These are phyloP conservation scores for Russula brevipes DNA, from an alignment of 768 basidiomycete species.

Conservation along the genomic window DNA sequence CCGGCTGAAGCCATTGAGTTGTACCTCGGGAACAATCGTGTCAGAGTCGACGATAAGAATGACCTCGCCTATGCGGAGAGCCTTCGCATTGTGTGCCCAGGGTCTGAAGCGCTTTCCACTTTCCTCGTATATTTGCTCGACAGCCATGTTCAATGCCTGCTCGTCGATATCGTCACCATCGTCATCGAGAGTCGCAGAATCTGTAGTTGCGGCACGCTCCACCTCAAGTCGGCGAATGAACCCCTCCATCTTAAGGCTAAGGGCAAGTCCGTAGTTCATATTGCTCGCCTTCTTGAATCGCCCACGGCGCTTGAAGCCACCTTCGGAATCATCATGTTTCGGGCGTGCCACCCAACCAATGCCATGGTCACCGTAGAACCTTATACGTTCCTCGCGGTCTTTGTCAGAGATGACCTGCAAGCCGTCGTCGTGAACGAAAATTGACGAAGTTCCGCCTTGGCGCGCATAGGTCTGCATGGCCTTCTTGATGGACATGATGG, in stretches of 20 bases:
- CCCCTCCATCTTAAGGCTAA: conserved; percentile 58
- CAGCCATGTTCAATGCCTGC: conserved; percentile 61
- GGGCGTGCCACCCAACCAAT: conserved; percentile 85
- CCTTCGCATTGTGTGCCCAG: conserved; percentile 72
- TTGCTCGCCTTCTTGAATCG: conserved; percentile 94
- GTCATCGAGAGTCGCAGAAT: conserved; percentile 36
- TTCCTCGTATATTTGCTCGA: conserved; percentile 65
- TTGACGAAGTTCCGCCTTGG: conserved; percentile 78
- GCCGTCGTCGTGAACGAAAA: conserved; percentile 82
- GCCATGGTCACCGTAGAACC: conserved; percentile 70
- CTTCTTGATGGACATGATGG: conserved; percentile 72
- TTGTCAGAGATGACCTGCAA: conserved; percentile 58
- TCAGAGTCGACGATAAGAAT: conserved; percentile 82
- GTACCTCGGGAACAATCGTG: conserved; percentile 68
- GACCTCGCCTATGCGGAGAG: conserved; percentile 71
- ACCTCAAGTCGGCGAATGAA: conserved; percentile 46
- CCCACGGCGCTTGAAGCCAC: conserved; percentile 76
- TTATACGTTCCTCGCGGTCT: conserved; percentile 61
- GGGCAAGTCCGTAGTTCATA: conserved; percentile 77
- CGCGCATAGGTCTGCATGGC: conserved; percentile 89
- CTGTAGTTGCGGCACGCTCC: conserved; percentile 33
- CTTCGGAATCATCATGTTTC: conserved; percentile 51
- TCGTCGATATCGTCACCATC: conserved; percentile 58
- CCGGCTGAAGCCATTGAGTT: background rate
- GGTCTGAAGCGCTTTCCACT: conserved; percentile 57